Evolutionary conservation across 2,329 filamentous ascomycete genomes (phyloP).

Genomic region (Teratosphaeria nubilosa): DNA sequence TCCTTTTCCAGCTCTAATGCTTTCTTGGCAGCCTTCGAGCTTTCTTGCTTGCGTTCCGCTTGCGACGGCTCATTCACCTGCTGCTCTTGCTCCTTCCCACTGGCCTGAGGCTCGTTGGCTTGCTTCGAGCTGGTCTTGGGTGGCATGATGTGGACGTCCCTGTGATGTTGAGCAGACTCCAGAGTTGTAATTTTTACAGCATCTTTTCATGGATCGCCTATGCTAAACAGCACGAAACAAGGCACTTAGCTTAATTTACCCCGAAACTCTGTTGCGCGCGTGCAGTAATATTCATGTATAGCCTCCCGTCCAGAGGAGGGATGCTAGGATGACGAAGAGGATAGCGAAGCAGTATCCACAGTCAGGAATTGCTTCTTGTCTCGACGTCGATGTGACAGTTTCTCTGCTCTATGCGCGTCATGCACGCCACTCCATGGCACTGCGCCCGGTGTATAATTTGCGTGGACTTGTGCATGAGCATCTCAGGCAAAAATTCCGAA

Average conservation of each 20-base stretch:
- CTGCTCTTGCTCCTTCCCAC: neutral
- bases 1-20: conserved; percentile 17
- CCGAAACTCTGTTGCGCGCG: neutral
- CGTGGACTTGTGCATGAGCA: too few relatives aligned
- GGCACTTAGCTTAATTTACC: neutral
- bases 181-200: neutral
- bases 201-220: neutral
- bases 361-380: too few relatives aligned
- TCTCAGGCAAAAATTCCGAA: too few relatives aligned
- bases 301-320: too few relatives aligned
- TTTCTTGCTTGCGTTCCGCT: conserved; percentile 17
- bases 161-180: neutral
- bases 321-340: neutral
- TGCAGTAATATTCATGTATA: neutral
- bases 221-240: neutral
- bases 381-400: neutral
- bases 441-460: too few relatives aligned
- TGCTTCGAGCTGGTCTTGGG: neutral
- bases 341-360: neutral
- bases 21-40: conserved; percentile 16
- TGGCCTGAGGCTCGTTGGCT: neutral
- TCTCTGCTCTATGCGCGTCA: neutral
- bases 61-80: conserved; percentile 3
- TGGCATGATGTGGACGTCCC: neutral
- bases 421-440: neutral